Evolutionary conservation across 2,329 filamentous ascomycete species (phyloP).

Genomic region (Acephala macrosclerotiorum): DNA sequence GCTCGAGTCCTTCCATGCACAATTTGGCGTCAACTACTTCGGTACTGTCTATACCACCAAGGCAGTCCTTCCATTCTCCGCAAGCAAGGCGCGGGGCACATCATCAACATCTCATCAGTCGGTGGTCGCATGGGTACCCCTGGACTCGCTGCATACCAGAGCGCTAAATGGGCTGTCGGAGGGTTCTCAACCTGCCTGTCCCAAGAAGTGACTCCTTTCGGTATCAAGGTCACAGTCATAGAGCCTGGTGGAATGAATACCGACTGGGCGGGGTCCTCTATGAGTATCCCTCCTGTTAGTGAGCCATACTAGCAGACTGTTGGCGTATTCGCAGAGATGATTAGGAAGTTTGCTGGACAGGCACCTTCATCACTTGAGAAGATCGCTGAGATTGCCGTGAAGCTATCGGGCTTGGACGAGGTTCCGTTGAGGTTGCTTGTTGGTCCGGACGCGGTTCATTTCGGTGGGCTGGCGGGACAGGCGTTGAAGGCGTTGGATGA

Average conservation of each 20-base stretch:
- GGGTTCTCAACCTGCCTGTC: slow-evolving; percentile 47
- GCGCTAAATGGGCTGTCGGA: slow-evolving; percentile 49
- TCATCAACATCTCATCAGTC: slow-evolving; percentile 50
- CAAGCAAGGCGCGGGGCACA: slow-evolving; percentile 42
- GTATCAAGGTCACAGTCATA: slow-evolving; percentile 46
- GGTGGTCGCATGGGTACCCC: slow-evolving; percentile 45
- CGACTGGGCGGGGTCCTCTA: slow-evolving; percentile 45
- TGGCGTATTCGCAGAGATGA: slow-evolving; percentile 44
- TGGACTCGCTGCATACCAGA: slow-evolving; percentile 48
- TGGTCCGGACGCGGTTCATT: slow-evolving; percentile 40
- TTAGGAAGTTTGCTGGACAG: slow-evolving; percentile 46
- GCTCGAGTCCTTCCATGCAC: slow-evolving; percentile 54
- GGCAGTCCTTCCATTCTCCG: slow-evolving; percentile 46
- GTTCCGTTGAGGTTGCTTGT: slow-evolving; percentile 45
- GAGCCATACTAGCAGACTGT: slow-evolving; percentile 48
- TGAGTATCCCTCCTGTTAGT: slow-evolving; percentile 38
- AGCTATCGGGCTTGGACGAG: slow-evolving; percentile 39
- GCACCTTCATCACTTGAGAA: slow-evolving; percentile 46
- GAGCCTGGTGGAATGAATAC: slow-evolving; percentile 51
- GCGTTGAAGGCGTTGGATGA: slow-evolving; percentile 6
- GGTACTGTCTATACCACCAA: slow-evolving; percentile 61
- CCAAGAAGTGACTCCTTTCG: slow-evolving; percentile 45
- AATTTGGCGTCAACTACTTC: slow-evolving; percentile 66
- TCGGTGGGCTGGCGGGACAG: slow-evolving; percentile 12
- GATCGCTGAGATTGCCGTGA: slow-evolving; percentile 42